Evolutionary conservation across 768 basidiomycete genomes (phyloP).

Genomic region (Rhizopogon roseolus): DNA sequence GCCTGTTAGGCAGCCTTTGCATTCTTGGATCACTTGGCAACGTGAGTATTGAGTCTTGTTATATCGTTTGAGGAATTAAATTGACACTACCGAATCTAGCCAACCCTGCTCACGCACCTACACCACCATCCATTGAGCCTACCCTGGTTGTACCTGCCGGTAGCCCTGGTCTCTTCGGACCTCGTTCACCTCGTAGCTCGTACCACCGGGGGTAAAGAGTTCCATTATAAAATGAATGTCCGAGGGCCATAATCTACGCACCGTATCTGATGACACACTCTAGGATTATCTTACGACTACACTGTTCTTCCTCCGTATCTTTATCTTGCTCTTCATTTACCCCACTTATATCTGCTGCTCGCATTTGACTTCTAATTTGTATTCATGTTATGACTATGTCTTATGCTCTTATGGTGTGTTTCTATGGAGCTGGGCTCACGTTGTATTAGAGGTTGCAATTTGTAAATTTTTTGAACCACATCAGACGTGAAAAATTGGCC

Average conservation of each 20-base stretch:
- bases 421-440: neutral
- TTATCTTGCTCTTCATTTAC: slow-evolving; percentile 16
- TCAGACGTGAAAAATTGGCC: neutral
- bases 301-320: slow-evolving; percentile 14
- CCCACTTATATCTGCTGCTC: neutral
- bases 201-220: slow-evolving; percentile 10
- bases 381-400: neutral
- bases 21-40: slow-evolving; percentile 63
- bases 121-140: slow-evolving; percentile 56
- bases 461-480: neutral
- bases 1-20: slow-evolving; percentile 35
- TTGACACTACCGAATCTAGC: slow-evolving; percentile 35
- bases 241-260: neutral
- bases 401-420: neutral
- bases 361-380: neutral
- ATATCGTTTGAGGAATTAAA: neutral
- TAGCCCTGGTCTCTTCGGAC: slow-evolving; percentile 74
- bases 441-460: neutral
- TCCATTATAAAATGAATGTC: neutral
- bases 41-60: slow-evolving; percentile 40
- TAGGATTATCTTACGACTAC: slow-evolving; percentile 14
- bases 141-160: slow-evolving; percentile 56
- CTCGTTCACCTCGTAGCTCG: slow-evolving; percentile 55
- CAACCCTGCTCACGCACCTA: slow-evolving; percentile 50
- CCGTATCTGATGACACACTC: slow-evolving; percentile 3